Percentiles rank a stretch among this genome's conserved stretches.
These are phyloP conservation scores for Leccinum imitatum DNA, from an alignment of 768 basidiomycete genomes.

Conservation along the genomic window DNA sequence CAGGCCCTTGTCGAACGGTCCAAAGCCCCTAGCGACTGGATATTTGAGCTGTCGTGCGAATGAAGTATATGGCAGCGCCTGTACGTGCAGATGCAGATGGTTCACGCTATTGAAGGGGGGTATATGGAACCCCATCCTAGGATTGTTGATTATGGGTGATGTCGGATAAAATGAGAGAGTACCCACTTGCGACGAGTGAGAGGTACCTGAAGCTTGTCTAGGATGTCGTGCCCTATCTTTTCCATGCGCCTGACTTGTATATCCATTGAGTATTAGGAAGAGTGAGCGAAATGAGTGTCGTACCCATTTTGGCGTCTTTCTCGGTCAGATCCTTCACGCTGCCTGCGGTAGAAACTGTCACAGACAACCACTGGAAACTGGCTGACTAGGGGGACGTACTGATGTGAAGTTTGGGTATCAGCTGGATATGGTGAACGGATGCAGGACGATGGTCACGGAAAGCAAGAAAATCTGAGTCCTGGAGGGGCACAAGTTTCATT, in stretches of 20 bases:
- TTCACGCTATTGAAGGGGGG: conserved; percentile 72
- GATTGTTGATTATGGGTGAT: not conserved
- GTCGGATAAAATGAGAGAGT: not conserved
- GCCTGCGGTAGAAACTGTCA: conserved; percentile 33
- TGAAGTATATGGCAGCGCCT: conserved; percentile 62
- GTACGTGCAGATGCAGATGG: conserved; percentile 76
- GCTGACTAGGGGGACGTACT: conserved; percentile 29
- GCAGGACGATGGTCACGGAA: conserved; percentile 54
- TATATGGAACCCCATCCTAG: conserved; percentile 79
- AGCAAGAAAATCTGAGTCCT: conserved; percentile 51
- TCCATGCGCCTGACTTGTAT: conserved; percentile 46
- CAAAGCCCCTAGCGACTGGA: conserved; percentile 40
- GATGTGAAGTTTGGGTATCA: conserved; percentile 54
- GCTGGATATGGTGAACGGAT: conserved; percentile 46
- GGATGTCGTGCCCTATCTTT: conserved; percentile 48
- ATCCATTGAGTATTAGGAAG: conserved; percentile 22
- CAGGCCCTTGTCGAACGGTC: conserved; percentile 56
- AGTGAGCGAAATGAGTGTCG: conserved; percentile 2
- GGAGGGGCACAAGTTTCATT: not conserved
- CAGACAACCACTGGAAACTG: not conserved
- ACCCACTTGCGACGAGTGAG: conserved; percentile 46
- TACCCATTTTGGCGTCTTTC: conserved; percentile 52
- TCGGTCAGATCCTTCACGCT: conserved; percentile 51
- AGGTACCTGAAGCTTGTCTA: conserved; percentile 49
- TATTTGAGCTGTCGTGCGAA: conserved; percentile 44